These are phyloP conservation scores for Didymella lethalis DNA, from an alignment of 2,329 filamentous ascomycete genomes.

Conservation along the genomic window DNA sequence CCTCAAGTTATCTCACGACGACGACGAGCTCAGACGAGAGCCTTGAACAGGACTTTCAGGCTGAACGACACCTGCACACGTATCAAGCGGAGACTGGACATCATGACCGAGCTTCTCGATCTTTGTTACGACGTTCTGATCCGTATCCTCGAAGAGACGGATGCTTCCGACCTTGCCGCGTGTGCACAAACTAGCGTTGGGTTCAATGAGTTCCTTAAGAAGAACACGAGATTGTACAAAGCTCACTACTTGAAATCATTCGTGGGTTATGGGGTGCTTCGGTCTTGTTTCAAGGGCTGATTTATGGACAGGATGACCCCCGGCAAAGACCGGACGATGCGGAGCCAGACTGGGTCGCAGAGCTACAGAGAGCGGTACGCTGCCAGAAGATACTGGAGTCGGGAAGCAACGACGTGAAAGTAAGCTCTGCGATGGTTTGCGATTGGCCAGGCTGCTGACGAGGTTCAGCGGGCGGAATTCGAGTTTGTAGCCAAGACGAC, in stretches of 20 bases:
- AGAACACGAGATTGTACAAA: constrained; percentile 68
- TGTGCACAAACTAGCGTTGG: constrained; percentile 41
- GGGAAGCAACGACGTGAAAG: constrained; percentile 52
- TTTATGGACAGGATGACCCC: constrained; percentile 50
- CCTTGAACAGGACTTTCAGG: not conserved
- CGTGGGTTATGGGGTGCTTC: constrained; percentile 51
- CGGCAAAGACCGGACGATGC: constrained; percentile 34
- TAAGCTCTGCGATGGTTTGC: constrained; percentile 5
- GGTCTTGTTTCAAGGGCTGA: constrained; percentile 13
- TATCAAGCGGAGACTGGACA: not conserved
- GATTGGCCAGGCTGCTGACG: constrained; percentile 6
- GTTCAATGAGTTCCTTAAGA: constrained; percentile 63
- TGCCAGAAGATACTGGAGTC: constrained; percentile 57
- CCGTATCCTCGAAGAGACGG: constrained; percentile 44
- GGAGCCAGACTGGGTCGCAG: constrained; percentile 43
- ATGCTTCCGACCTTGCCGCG: constrained; percentile 43
- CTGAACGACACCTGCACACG: not conserved
- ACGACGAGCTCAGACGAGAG: constrained; percentile 3
- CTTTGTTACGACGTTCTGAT: constrained; percentile 49
- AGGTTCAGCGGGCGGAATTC: constrained; percentile 43
- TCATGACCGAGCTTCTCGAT: constrained; percentile 45
- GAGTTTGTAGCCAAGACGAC: constrained; percentile 52
- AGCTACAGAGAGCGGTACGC: constrained; percentile 42
- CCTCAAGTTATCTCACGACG: constrained; percentile 6
- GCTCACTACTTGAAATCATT: constrained; percentile 67